A percentile compares a stretch with the other conserved stretches of the same genome.
Evolutionary conservation across 2,329 filamentous ascomycete genomes (phyloP).

Genomic region (Neopestalotiopsis sp.): DNA sequence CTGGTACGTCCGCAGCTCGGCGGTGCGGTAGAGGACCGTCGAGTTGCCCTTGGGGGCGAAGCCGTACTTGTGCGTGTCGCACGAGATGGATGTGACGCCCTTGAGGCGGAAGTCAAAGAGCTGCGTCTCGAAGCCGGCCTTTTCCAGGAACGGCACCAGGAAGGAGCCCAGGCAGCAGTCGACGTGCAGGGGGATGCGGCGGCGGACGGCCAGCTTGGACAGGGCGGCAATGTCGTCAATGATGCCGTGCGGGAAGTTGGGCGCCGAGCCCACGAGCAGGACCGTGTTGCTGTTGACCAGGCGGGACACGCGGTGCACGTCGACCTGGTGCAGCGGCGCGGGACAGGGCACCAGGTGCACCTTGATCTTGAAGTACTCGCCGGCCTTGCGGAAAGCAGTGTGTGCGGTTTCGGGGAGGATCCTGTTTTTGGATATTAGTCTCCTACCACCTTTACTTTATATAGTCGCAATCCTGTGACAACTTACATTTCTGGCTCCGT

Average conservation of each 20-base stretch:
- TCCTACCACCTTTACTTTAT: not conserved
- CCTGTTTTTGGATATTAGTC: constrained; percentile 50
- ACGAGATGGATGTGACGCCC: constrained; percentile 93
- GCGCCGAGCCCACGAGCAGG: constrained; percentile 90
- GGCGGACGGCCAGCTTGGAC: constrained; percentile 80
- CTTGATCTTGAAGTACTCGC: constrained; percentile 96
- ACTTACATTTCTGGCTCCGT: constrained; percentile 92
- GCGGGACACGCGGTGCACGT: constrained; percentile 77
- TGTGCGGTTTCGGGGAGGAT: constrained; percentile 95
- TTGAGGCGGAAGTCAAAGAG: constrained; percentile 93
- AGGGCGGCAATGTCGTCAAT: constrained; percentile 92
- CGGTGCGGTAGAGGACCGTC: constrained; percentile 86
- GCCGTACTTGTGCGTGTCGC: constrained; percentile 98
- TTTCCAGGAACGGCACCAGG: constrained; percentile 87
- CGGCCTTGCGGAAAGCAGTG: constrained; percentile 95
- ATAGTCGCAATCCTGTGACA: not conserved
- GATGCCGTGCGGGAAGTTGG: constrained; percentile 98
- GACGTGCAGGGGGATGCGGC: constrained; percentile 87
- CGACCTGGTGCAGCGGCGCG: constrained; percentile 83
- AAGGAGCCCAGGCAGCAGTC: constrained; percentile 98
- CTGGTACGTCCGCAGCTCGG: constrained; percentile 81
- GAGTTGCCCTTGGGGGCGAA: constrained; percentile 98
- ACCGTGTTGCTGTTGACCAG: constrained; percentile 95
- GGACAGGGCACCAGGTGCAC: constrained; percentile 87
- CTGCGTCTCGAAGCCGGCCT: constrained; percentile 88